Evolutionary conservation across 2,329 filamentous ascomycete genomes (phyloP).

Genomic region (Cryoendolithus antarcticus): DNA sequence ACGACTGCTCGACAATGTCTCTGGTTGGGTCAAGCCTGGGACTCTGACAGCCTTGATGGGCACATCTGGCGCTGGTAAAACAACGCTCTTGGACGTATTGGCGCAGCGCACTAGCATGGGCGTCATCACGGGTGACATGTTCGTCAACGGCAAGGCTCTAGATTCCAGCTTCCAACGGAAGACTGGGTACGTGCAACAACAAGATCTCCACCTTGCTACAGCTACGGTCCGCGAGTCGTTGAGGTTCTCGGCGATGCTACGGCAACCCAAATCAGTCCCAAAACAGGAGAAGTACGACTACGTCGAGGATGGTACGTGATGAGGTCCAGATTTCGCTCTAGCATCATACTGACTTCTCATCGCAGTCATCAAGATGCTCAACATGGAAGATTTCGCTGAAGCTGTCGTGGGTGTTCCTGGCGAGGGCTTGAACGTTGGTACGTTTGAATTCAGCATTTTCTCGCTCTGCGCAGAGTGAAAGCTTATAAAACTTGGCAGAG

Average conservation of each 20-base stretch:
- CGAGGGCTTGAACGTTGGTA: neutral
- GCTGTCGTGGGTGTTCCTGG: slow-evolving; percentile 1
- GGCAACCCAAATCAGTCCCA: slow-evolving; percentile 47
- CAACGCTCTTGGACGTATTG: slow-evolving; percentile 26
- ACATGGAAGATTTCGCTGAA: neutral
- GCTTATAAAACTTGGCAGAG: slow-evolving; percentile 30
- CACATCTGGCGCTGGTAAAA: slow-evolving; percentile 48
- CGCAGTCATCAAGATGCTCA: neutral
- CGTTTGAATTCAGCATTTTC: too few species aligned
- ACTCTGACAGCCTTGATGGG: slow-evolving; percentile 72
- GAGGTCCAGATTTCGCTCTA: slow-evolving; percentile 1
- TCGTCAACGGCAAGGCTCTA: slow-evolving; percentile 31
- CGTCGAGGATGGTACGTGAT: slow-evolving; percentile 33
- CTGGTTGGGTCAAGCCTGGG: slow-evolving; percentile 65
- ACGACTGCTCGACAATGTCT: slow-evolving; percentile 45
- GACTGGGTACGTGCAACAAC: slow-evolving; percentile 48
- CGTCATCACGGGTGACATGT: slow-evolving; percentile 32
- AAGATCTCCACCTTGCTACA: slow-evolving; percentile 55
- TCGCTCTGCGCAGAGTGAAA: too few species aligned
- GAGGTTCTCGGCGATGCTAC: slow-evolving; percentile 52
- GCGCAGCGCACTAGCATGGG: slow-evolving; percentile 35
- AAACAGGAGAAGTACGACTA: slow-evolving; percentile 54
- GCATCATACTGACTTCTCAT: slow-evolving; percentile 1
- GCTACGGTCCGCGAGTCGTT: slow-evolving; percentile 56
- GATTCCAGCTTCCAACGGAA: slow-evolving; percentile 38